phyloP scores from a whole-genome alignment of 306 rosid species.

The Cucurbita moschata region DNA sequence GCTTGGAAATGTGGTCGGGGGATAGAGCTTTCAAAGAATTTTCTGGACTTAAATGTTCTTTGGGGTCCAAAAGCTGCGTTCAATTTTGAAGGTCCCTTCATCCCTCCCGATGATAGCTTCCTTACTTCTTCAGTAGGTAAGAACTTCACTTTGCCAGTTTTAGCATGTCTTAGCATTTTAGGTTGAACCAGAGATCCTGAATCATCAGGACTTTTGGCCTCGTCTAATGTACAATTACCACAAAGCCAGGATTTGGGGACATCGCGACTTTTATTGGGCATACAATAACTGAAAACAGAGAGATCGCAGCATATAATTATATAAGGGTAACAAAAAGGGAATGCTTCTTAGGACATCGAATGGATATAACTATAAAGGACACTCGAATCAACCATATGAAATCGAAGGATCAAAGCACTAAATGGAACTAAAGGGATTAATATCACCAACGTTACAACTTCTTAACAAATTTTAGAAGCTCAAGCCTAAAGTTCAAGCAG shows the following conservation, averaged over 20 bases:
- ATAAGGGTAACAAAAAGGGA: not conserved
- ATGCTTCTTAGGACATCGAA: not conserved
- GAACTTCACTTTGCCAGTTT: slow-evolving; percentile 42
- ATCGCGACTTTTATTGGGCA: not conserved
- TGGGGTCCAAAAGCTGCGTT: not conserved
- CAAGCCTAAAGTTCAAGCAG: slow-evolving; percentile 11
- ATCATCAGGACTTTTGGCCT: slow-evolving; percentile 2
- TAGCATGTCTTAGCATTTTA: slow-evolving; percentile 15
- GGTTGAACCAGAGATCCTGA: slow-evolving; percentile 12
- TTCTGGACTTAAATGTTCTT: not conserved
- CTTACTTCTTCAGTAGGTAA: slow-evolving; percentile 44
- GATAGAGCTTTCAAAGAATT: slow-evolving; percentile 4
- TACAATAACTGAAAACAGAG: slow-evolving; percentile 51
- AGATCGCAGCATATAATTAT: not conserved
- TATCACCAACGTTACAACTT: not conserved
- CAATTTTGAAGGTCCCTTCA: slow-evolving; percentile 11
- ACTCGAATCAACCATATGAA: not conserved
- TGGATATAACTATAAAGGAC: not conserved
- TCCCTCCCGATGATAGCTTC: slow-evolving; percentile 23
- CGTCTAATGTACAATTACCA: slow-evolving; percentile 23
- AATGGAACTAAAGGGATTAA: not conserved
- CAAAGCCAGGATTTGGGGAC: slow-evolving; percentile 43
- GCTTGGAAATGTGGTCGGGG: slow-evolving; percentile 16
- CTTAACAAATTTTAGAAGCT: not conserved
- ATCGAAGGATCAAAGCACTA: not conserved